phyloP scores from a whole-genome alignment of 2,329 filamentous ascomycete genomes.

The Xylariaceae sp. region DNA sequence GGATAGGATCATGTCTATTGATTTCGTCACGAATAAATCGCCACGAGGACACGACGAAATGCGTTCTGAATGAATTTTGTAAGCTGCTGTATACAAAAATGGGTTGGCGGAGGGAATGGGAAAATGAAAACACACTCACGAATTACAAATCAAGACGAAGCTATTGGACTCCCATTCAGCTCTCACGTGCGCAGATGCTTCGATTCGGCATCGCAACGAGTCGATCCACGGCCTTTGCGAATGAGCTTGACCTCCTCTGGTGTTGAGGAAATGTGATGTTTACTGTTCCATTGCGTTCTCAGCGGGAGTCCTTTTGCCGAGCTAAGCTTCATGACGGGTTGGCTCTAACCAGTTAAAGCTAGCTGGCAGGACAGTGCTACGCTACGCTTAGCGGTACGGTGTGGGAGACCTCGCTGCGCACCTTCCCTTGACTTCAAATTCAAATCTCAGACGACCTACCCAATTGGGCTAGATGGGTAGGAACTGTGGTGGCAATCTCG shows the following conservation, averaged over 20 bases:
- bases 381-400: no score
- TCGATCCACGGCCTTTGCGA: neutral
- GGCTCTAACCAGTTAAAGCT: no score
- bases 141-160: no score
- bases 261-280: neutral
- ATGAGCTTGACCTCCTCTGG: neutral
- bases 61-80: conserved; percentile 8
- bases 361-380: no score
- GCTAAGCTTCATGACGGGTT: no score
- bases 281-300: neutral
- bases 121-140: no score
- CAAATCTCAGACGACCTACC: neutral
- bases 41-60: conserved; percentile 10
- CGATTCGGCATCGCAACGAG: conserved; percentile 3
- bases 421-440: neutral
- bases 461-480: neutral
- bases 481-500: neutral
- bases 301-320: no score
- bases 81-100: conserved; percentile 18
- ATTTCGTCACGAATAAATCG: conserved; percentile 1
- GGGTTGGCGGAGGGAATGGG: conserved; percentile 1
- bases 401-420: neutral
- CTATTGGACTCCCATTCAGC: no score
- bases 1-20: conserved; percentile 1
- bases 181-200: no score